Percentiles rank a stretch among this genome's conserved stretches.
These are phyloP conservation scores for Paramyrothecium sp. DNA, from an alignment of 2,329 filamentous ascomycete species.

Conservation along the genomic window DNA sequence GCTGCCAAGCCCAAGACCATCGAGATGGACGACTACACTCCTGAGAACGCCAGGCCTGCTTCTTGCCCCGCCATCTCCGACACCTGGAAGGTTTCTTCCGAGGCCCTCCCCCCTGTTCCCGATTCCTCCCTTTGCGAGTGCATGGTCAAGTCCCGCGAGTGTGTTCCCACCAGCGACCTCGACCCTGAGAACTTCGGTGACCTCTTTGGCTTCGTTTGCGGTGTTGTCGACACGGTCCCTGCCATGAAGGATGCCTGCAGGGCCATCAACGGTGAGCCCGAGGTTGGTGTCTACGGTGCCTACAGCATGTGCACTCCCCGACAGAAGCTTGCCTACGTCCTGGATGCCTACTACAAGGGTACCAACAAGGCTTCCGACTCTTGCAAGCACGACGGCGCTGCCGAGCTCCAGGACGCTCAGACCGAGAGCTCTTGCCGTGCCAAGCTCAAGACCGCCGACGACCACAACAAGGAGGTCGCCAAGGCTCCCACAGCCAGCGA, in stretches of 20 bases:
- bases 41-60: slow-evolving; percentile 64
- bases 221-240: slow-evolving; percentile 35
- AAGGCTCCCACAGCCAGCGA: slow-evolving; percentile 40
- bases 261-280: slow-evolving; percentile 67
- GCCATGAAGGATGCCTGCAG: slow-evolving; percentile 46
- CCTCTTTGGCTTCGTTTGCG: slow-evolving; percentile 76
- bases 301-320: slow-evolving; percentile 73
- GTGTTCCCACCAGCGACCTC: slow-evolving; percentile 61
- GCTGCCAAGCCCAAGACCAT: slow-evolving; percentile 66
- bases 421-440: slow-evolving; percentile 53
- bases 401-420: slow-evolving; percentile 49
- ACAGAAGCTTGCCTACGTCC: slow-evolving; percentile 71
- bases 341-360: slow-evolving; percentile 68
- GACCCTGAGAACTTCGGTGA: slow-evolving; percentile 57
- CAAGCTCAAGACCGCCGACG: slow-evolving; percentile 62
- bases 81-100: slow-evolving; percentile 63
- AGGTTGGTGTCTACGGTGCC: slow-evolving; percentile 68
- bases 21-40: slow-evolving; percentile 65
- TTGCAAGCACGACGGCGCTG: slow-evolving; percentile 71
- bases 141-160: slow-evolving; percentile 75
- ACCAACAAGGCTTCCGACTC: slow-evolving; percentile 54
- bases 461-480: slow-evolving; percentile 45
- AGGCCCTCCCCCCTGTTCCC: slow-evolving; percentile 73
- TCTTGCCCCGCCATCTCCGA: slow-evolving; percentile 66
- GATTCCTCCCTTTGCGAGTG: slow-evolving; percentile 79